Base-by-base conservation (phyloP, 495 filamentous ascomycete species). In the Cudoniella acicularis region DNA sequence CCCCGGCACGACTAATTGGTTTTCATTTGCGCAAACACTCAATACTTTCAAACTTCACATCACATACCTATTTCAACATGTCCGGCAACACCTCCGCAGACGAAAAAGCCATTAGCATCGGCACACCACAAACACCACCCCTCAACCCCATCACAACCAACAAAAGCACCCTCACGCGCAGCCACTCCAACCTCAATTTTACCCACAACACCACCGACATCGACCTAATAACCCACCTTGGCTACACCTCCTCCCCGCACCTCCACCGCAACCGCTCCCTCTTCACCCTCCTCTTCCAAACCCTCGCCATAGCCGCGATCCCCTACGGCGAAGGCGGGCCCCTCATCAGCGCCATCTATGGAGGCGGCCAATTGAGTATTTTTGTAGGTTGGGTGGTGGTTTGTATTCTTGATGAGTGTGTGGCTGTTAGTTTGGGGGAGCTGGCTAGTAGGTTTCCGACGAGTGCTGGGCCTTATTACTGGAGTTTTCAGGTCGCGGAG, bases 391-490 rank as follows among this genome's bases (percentile, higher is more conserved):
- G 74, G 52, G 63, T 83, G 17, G 66, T 79, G 2, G 65, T 75
- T 3, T 54, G 82, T 6, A 65, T 78, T 2, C 61, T 72, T 11
- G 67, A 80, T 27, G 65, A 67, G 50, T 67, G 65, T 41, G 59
- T 67, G 1, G 65, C 65, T 10, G 51, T 79, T 11, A 77, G 74
- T 2, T 67, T 81, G 10, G 72, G 72, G 1, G 78, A 81, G 57
- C 65, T 81, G 2, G 76, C 76, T 22, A 77, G 75, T 1, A 70
- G 75, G 11, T 81, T 77, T 62, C 78, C 78, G 0, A 79, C 78
- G 52, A 77, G 75, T 0, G 76, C 77, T 18, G 78, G 78, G 0
- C 73, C 75, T 17, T 79, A 81, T 57, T 81, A 79, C 66, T 80
- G 77, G 77, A 72, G 73, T 36, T 69, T 77, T 50, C 74, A 74